Evolutionary conservation across 1,284 basidiomycete species (phyloP).

Genomic region (Leccinum glutinopallens): DNA sequence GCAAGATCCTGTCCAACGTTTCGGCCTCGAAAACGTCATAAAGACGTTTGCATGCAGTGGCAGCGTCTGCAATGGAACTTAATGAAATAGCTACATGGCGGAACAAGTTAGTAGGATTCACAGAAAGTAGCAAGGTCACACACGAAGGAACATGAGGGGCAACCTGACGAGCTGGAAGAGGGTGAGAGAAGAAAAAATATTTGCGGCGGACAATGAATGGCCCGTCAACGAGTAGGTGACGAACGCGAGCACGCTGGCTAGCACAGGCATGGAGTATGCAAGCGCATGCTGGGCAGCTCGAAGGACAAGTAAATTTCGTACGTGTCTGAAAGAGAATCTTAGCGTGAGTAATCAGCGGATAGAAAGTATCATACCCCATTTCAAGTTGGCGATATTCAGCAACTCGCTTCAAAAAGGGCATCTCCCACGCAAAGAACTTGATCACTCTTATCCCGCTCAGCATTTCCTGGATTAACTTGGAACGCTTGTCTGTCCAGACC

Average conservation of each 20-base stretch:
- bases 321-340: conserved; percentile 46
- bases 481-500: conserved; percentile 89
- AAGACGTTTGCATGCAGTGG: conserved; percentile 71
- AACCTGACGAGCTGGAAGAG: conserved; percentile 79
- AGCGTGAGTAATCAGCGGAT: conserved; percentile 33
- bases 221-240: conserved; percentile 77
- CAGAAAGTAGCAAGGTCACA: conserved; percentile 57
- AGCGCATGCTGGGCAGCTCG: conserved; percentile 71
- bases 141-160: conserved; percentile 70
- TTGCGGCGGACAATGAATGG: conserved; percentile 66
- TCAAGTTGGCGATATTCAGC: conserved; percentile 74
- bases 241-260: conserved; percentile 83
- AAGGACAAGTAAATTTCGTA: conserved; percentile 75
- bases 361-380: conserved; percentile 50
- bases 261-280: conserved; percentile 31
- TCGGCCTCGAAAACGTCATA: conserved; percentile 80
- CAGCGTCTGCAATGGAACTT: conserved; percentile 73
- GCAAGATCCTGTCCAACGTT: conserved; percentile 56
- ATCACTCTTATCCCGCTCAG: conserved; percentile 87
- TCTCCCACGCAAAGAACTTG: conserved; percentile 87
- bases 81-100: too few species aligned
- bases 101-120: not conserved
- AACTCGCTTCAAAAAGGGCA: conserved; percentile 74
- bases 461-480: conserved; percentile 82
- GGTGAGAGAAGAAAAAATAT: conserved; percentile 81